These are phyloP conservation scores for Licmophora abbreviata DNA, from an alignment of 108 stramenopile genomes.

Conservation along the genomic window DNA sequence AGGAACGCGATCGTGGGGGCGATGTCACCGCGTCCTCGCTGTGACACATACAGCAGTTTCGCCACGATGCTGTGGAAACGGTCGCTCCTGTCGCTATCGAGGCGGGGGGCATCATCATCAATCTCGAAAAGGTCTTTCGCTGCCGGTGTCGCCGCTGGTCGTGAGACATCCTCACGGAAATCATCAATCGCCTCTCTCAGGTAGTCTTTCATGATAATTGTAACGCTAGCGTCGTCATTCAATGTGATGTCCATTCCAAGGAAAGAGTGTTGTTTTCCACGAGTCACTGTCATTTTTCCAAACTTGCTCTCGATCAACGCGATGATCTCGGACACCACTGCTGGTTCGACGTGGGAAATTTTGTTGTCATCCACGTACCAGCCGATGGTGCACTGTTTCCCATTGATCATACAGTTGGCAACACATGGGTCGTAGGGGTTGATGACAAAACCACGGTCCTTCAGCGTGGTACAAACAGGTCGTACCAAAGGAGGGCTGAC, in stretches of 20 bases:
- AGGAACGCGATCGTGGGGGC: conserved; percentile 26
- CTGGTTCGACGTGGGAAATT: conserved; percentile 7
- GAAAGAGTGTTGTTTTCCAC: conserved; percentile 29
- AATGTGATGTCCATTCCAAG: conserved; percentile 40
- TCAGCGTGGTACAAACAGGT: conserved; percentile 1
- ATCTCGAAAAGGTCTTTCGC: conserved; percentile 15
- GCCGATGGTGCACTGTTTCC: conserved; percentile 22
- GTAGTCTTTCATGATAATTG: conserved; percentile 25
- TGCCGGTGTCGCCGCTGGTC: conserved; percentile 14
- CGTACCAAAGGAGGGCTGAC: conserved; percentile 5
- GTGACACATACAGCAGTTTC: conserved; percentile 19
- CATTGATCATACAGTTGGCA: conserved; percentile 26
- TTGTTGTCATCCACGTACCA: conserved; percentile 51
- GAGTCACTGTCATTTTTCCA: conserved; percentile 7
- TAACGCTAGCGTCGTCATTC: conserved; percentile 10
- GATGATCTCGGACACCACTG: conserved; percentile 7
- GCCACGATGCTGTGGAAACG: conserved; percentile 23
- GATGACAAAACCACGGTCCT: conserved; percentile 25
- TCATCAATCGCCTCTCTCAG: conserved; percentile 15
- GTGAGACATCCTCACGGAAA: conserved; percentile 10
- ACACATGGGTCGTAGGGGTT: conserved; percentile 58
- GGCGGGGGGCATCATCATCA: conserved; percentile 2
- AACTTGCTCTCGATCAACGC: neutral
- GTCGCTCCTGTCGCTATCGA: conserved; percentile 5
- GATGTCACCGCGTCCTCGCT: conserved; percentile 21